Percentiles rank a stretch among this genome's conserved stretches.
Evolutionary conservation across 495 filamentous ascomycete genomes (phyloP).

Genomic region (Trichocladium antarcticum): DNA sequence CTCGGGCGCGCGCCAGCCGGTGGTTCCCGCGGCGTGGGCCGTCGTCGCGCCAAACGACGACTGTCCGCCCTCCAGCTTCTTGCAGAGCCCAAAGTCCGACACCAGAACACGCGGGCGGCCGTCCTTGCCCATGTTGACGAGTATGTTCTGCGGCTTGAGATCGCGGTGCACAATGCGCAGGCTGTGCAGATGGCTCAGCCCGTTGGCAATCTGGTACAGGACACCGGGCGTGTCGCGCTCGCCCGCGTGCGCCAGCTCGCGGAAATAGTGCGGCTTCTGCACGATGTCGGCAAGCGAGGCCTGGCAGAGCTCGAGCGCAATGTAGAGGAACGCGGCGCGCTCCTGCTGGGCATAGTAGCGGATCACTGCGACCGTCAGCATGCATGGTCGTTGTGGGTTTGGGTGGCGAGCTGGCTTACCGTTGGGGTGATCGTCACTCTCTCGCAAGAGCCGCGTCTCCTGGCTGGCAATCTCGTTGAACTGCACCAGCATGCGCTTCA

Average conservation of each 20-base stretch:
- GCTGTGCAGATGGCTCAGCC: conserved; percentile 77
- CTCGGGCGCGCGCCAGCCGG: conserved; percentile 93
- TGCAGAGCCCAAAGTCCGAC: conserved; percentile 95
- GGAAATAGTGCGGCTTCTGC: conserved; percentile 46
- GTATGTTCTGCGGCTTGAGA: conserved; percentile 93
- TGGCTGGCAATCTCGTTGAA: conserved; percentile 93
- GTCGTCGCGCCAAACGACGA: conserved; percentile 92
- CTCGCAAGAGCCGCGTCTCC: conserved; percentile 77
- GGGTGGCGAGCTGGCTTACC: conserved; percentile 26
- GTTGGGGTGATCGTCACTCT: conserved; percentile 91
- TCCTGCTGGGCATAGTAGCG: conserved; percentile 89
- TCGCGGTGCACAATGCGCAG: conserved; percentile 94
- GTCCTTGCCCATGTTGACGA: conserved; percentile 55
- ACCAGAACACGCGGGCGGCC: conserved; percentile 71
- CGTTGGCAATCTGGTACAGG: conserved; percentile 75
- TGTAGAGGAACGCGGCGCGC: conserved; percentile 85
- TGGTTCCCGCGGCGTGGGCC: conserved; percentile 83
- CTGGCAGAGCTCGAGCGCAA: conserved; percentile 89
- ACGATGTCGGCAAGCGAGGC: conserved; percentile 86
- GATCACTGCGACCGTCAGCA: conserved; percentile 51
- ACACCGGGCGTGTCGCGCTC: conserved; percentile 52
- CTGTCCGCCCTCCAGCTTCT: conserved; percentile 91
- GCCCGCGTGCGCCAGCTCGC: conserved; percentile 40
- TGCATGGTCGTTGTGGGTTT: not conserved
- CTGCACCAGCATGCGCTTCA: conserved; percentile 91